Percentiles rank a stretch among this genome's conserved stretches.
Evolutionary conservation across 768 basidiomycete genomes (phyloP).

Genomic region (Cystobasidium ongulense): DNA sequence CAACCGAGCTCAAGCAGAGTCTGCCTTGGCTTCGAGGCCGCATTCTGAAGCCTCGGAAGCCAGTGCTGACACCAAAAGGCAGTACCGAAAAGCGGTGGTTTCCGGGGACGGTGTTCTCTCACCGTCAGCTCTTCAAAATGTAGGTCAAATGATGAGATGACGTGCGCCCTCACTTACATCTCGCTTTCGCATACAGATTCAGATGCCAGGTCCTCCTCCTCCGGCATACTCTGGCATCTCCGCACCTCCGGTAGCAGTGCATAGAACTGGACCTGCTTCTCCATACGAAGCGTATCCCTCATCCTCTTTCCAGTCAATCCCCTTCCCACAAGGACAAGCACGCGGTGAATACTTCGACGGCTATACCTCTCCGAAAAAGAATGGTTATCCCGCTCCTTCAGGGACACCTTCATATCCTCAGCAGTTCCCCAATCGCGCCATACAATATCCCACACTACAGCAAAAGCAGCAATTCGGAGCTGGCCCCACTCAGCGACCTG

Average conservation of each 20-base stretch:
- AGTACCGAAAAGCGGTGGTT: constrained; percentile 24
- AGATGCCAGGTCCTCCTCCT: background rate
- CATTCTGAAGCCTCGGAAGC: background rate
- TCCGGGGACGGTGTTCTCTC: constrained; percentile 17
- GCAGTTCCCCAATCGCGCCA: background rate
- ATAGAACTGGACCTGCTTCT: constrained; percentile 24
- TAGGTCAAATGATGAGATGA: background rate
- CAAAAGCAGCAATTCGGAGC: background rate
- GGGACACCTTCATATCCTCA: background rate
- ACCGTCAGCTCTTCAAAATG: background rate
- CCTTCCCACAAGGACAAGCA: background rate
- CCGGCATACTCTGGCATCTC: background rate
- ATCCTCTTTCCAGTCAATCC: background rate
- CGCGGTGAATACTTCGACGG: constrained; percentile 15
- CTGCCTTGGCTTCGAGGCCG: background rate
- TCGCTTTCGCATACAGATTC: background rate
- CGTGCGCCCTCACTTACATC: background rate
- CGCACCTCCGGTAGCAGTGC: constrained; percentile 18
- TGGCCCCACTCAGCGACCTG: background rate
- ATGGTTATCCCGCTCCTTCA: background rate
- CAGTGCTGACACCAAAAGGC: constrained; percentile 9
- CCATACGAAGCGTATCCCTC: constrained; percentile 30
- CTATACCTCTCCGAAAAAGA: background rate
- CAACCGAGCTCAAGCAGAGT: constrained; percentile 12
- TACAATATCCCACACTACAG: constrained; percentile 22